Percentiles rank a stretch among this genome's conserved stretches.
These are phyloP conservation scores for Gossypium arboreum DNA, from an alignment of 345 rosid genomes.

Conservation along the genomic window DNA sequence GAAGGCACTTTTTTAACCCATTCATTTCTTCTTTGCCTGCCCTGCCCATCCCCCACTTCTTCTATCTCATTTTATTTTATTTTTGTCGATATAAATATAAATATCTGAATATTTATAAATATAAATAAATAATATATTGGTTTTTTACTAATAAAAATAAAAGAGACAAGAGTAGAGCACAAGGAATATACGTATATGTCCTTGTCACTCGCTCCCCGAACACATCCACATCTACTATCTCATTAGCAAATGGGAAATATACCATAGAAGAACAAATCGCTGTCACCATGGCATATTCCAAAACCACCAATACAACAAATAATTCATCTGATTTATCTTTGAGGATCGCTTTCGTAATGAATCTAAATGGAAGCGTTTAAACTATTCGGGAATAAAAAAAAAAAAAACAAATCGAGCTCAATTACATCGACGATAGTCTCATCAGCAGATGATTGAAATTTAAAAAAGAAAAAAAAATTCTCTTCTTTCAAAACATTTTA, in stretches of 20 bases:
- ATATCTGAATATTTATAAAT: too few relatives aligned
- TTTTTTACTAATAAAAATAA: too few relatives aligned
- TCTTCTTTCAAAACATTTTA: not conserved
- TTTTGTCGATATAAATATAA: too few relatives aligned
- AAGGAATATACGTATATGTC: not conserved
- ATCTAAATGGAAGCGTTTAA: not conserved
- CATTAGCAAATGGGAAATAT: not conserved
- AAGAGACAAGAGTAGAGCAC: not conserved
- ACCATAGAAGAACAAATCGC: not conserved
- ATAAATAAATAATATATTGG: too few relatives aligned
- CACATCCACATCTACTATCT: too few relatives aligned
- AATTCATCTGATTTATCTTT: conserved; percentile 15
- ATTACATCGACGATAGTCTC: not conserved
- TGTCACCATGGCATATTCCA: not conserved
- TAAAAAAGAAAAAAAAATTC: too few relatives aligned
- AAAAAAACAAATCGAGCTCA: not conserved
- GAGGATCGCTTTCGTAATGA: conserved; percentile 5
- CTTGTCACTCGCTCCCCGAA: not conserved
- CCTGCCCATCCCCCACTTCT: too few relatives aligned
- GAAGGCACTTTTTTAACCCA: too few relatives aligned
- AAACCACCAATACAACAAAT: not conserved
- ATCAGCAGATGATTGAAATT: not conserved
- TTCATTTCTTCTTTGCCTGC: too few relatives aligned
- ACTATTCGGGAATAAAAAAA: too few relatives aligned
- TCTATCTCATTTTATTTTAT: too few relatives aligned